Percentiles rank a stretch among this genome's conserved stretches.
Evolutionary conservation across 1,284 basidiomycete genomes (phyloP).

Genomic region (Naganishia sp.): DNA sequence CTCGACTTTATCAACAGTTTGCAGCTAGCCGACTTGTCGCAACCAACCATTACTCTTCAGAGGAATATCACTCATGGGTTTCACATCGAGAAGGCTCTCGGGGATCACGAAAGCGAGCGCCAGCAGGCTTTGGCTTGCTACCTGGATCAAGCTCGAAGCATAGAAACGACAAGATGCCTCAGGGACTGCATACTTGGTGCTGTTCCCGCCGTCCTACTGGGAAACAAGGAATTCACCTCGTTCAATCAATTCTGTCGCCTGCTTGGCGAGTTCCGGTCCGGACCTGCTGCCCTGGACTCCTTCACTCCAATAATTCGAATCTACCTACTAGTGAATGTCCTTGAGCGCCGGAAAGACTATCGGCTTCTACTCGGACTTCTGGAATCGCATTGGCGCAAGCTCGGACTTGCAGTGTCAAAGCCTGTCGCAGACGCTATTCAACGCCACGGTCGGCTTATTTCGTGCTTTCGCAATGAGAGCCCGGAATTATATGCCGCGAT

Average conservation of each 20-base stretch:
- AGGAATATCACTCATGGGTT: constrained; percentile 9
- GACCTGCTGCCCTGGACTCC: neutral
- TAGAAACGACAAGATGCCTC: neutral
- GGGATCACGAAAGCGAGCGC: neutral
- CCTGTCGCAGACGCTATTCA: constrained; percentile 6
- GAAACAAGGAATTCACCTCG: neutral
- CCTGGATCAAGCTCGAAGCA: constrained; percentile 1
- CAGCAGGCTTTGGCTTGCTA: neutral
- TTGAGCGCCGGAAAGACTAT: constrained; percentile 11
- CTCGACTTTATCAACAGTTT: constrained; percentile 4
- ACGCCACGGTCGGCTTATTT: constrained; percentile 2
- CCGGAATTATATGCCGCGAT: neutral
- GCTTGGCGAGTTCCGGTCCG: neutral
- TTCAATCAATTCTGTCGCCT: neutral
- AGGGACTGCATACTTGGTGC: neutral
- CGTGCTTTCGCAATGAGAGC: neutral
- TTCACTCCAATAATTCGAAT: neutral
- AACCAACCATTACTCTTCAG: neutral
- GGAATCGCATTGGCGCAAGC: neutral
- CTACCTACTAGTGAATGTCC: constrained; percentile 1
- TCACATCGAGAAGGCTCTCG: neutral
- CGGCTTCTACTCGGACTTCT: constrained; percentile 4
- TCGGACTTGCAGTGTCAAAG: constrained; percentile 2
- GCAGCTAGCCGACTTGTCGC: neutral
- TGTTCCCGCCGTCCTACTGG: constrained; percentile 4